phyloP scores from a whole-genome alignment of 805 yeast species.

The Saccharomycopsis sp. region DNA sequence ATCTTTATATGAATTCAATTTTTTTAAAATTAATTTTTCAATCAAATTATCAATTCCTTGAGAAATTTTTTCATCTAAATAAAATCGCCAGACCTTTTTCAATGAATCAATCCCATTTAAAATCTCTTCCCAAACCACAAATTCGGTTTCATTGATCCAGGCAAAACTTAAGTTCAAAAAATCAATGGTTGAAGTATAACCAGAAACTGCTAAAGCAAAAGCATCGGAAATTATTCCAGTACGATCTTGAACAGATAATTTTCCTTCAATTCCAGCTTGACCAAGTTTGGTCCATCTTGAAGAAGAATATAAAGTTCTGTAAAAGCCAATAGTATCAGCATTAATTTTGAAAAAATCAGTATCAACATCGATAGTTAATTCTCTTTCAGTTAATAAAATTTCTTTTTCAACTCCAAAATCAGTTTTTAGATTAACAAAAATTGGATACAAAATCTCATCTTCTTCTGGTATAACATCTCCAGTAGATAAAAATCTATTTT shows the following conservation, averaged over 20 bases:
- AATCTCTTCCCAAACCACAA: conserved; percentile 61
- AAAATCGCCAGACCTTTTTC: conserved; percentile 46
- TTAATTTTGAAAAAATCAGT: conserved; percentile 55
- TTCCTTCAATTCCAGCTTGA: conserved; percentile 41
- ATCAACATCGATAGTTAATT: conserved; percentile 31
- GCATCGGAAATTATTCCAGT: conserved; percentile 75
- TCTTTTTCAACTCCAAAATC: conserved; percentile 50
- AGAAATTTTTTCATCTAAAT: conserved; percentile 33
- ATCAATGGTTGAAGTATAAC: conserved; percentile 51
- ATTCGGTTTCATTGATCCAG: conserved; percentile 50
- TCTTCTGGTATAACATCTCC: conserved; percentile 73
- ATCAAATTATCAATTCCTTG: conserved; percentile 42
- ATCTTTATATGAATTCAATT: conserved; percentile 55
- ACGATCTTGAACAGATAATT: conserved; percentile 64
- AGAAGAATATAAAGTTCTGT: conserved; percentile 59
- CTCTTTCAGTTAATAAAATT: conserved; percentile 42
- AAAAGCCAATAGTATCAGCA: conserved; percentile 65
- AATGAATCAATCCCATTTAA: conserved; percentile 37
- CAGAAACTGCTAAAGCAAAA: conserved; percentile 58
- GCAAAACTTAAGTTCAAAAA: conserved; percentile 47
- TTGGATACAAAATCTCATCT: conserved; percentile 57
- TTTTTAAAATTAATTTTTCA: conserved; percentile 43
- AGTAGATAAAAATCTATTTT: conserved; percentile 64
- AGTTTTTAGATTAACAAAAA: conserved; percentile 54
- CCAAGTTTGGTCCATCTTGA: conserved; percentile 65